Evolutionary conservation across 257 asterid species (phyloP), one percentile per base, ranked within the genome.

Genomic region (Eucommia ulmoides): DNA sequence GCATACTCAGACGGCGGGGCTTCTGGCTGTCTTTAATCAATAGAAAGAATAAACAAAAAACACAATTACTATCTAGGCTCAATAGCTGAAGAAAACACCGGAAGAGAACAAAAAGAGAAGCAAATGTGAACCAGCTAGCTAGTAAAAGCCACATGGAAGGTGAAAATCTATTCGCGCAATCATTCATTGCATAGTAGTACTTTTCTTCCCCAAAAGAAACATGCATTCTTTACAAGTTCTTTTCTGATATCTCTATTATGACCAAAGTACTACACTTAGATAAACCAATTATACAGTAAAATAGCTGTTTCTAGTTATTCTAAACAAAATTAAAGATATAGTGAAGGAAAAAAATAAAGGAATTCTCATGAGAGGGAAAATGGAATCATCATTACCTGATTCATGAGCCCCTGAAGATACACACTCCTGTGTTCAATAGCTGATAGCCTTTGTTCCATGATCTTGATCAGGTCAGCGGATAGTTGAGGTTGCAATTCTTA

Each of bases 401-500:
- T 63, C 54, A 70, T 45, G 44, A 85, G 62, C 19, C 64, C 63
- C 58, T 69, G 79, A 63, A 89, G 93, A 64, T 73, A 56, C 52
- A 78, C 48, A 62, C 67, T 65, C 44, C 96, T 81, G 47, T 54
- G 68, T 58, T 80, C 92, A n/a, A 89, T 62, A 19, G 89, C 72
- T 16, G 79, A 52, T 52, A 83, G 23, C 54, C 82, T 81, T 16
- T 67, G 86, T 19, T 89, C 93, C 98, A 89, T 89, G 22, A 80
- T 76, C 55, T 78, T 73, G 75, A 85, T 74, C 26, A 89, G 64
- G 60, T 80, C 88, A 25, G 47, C n/a, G 25, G 98, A 80, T 24
- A 83, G 76, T 47, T 82, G 84, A 53, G 78, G 80, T 35, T 61
- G 75, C 49, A 56, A 23, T 52, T 63, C 80, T n/a, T 23, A 70